Percentiles rank a stretch among this genome's conserved stretches.
These are phyloP conservation scores for Iodosphaeria phyllophila DNA, from an alignment of 2,329 filamentous ascomycete species.

Conservation along the genomic window DNA sequence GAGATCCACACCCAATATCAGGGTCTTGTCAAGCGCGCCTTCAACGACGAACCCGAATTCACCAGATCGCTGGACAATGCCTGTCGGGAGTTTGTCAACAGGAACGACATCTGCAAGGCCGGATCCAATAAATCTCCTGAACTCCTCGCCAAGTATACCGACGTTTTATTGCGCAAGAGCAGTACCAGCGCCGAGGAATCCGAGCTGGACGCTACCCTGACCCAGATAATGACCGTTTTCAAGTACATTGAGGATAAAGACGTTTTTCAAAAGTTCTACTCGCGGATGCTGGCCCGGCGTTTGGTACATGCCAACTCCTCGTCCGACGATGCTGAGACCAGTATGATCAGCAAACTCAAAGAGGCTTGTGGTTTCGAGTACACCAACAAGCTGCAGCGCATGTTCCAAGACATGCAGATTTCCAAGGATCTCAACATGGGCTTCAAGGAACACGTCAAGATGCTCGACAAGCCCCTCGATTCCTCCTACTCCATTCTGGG, in stretches of 20 bases:
- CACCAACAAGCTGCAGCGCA: conserved; percentile 96
- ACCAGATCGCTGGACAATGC: conserved; percentile 92
- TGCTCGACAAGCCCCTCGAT: conserved; percentile 56
- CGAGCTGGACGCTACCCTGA: conserved; percentile 74
- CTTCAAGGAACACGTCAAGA: conserved; percentile 60
- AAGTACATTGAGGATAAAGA: conserved; percentile 99
- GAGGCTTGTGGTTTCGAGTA: conserved; percentile 98
- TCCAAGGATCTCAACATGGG: conserved; percentile 89
- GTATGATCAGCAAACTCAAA: conserved; percentile 98
- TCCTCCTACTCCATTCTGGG: conserved; percentile 85
- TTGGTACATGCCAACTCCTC: conserved; percentile 90
- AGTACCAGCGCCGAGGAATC: conserved; percentile 84
- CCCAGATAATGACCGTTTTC: conserved; percentile 97
- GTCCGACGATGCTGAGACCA: conserved; percentile 92
- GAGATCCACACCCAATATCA: conserved; percentile 92
- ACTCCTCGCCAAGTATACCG: conserved; percentile 85
- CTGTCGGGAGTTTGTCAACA: conserved; percentile 94
- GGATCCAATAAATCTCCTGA: conserved; percentile 91
- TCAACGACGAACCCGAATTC: conserved; percentile 91
- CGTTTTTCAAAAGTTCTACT: conserved; percentile 99
- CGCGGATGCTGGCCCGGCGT: conserved; percentile 85
- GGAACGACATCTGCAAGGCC: conserved; percentile 88
- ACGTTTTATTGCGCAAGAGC: conserved; percentile 81
- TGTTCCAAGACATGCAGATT: conserved; percentile 99
- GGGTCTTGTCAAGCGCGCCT: conserved; percentile 76